Evolutionary conservation across 1,284 basidiomycete genomes (phyloP).

Genomic region (Melampsora occidentalis): DNA sequence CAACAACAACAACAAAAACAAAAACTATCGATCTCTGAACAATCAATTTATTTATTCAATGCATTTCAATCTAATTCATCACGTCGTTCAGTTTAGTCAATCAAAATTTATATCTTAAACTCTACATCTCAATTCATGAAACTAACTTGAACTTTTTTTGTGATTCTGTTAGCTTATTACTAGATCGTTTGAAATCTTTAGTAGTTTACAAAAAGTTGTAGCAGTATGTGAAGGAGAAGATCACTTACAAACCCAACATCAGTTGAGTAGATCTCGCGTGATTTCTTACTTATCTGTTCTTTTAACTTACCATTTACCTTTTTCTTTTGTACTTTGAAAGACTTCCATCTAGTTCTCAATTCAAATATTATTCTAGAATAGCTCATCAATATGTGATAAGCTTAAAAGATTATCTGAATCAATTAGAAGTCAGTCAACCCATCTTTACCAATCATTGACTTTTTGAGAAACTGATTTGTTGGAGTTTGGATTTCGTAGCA

Average conservation of each 20-base stretch:
- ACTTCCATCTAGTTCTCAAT: conserved; percentile 36
- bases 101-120: no score
- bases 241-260: neutral
- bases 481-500: neutral
- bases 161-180: conserved; percentile 34
- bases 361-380: conserved; percentile 42
- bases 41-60: conserved; percentile 39
- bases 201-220: conserved; percentile 36
- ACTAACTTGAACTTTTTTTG: conserved; percentile 13
- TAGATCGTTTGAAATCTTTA: conserved; percentile 36
- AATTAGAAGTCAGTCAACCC: conserved; percentile 39
- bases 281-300: neutral
- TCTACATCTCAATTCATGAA: no score
- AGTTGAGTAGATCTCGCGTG: neutral
- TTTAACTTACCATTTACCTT: neutral
- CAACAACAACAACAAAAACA: no score
- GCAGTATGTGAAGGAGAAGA: conserved; percentile 37
- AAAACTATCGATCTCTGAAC: conserved; percentile 28
- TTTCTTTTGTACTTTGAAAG: neutral
- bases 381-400: conserved; percentile 37
- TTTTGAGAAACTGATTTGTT: neutral
- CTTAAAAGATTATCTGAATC: conserved; percentile 36
- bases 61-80: conserved; percentile 18
- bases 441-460: neutral
- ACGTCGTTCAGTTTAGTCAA: conserved; percentile 21